Evolutionary conservation across 352 stramenopile genomes (phyloP).

Genomic region (Pythium plurisporium): DNA sequence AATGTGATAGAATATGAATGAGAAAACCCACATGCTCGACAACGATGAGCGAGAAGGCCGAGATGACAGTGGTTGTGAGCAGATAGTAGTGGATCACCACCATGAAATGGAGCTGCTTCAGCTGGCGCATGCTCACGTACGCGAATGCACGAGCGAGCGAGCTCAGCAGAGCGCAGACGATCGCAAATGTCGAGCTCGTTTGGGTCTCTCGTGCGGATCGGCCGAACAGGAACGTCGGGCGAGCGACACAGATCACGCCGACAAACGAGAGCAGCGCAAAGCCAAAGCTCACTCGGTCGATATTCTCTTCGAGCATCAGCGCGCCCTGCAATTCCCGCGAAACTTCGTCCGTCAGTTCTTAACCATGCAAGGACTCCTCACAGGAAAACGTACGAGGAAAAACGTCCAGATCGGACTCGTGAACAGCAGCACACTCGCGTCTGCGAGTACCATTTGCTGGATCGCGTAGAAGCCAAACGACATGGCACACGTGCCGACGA

Average conservation of each 20-base stretch:
- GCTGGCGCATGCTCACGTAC: slow-evolving; percentile 38
- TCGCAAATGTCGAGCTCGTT: slow-evolving; percentile 26
- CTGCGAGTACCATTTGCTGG: slow-evolving; percentile 49
- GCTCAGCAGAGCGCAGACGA: slow-evolving; percentile 28
- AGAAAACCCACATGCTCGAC: too few species aligned
- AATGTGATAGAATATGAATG: too few species aligned
- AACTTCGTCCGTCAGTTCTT: too few species aligned
- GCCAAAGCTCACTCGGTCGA: slow-evolving; percentile 27
- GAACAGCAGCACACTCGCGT: slow-evolving; percentile 64
- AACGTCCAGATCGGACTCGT: slow-evolving; percentile 60
- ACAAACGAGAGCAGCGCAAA: slow-evolving; percentile 40
- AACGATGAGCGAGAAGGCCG: slow-evolving; percentile 14
- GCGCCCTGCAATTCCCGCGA: slow-evolving; percentile 24
- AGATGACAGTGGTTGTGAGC: slow-evolving; percentile 31
- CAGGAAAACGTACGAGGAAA: slow-evolving; percentile 37
- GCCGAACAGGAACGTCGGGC: slow-evolving; percentile 45
- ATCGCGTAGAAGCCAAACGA: slow-evolving; percentile 51
- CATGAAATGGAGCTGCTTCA: slow-evolving; percentile 45
- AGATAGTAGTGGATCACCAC: slow-evolving; percentile 57
- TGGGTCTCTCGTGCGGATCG: slow-evolving; percentile 18
- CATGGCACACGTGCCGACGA: slow-evolving; percentile 43
- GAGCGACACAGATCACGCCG: slow-evolving; percentile 40
- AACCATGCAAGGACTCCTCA: neutral
- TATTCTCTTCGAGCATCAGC: slow-evolving; percentile 38
- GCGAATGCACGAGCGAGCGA: slow-evolving; percentile 21